phyloP scores from a whole-genome alignment of 2,329 filamentous ascomycete species.

The Diaporthe sp. region DNA sequence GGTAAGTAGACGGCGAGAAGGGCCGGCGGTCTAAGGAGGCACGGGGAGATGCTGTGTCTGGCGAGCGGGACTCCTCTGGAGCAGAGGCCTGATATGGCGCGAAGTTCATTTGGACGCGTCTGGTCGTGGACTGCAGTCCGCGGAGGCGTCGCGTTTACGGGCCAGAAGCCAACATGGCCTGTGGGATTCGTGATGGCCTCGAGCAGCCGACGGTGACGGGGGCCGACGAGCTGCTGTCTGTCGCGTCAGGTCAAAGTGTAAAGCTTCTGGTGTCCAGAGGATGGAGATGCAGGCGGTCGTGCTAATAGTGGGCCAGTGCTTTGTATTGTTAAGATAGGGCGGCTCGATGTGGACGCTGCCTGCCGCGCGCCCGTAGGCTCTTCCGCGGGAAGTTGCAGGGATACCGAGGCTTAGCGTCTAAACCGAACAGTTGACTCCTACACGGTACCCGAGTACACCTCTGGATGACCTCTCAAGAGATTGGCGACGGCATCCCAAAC shows the following conservation, averaged over 20 bases:
- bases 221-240: conserved; percentile 20
- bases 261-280: background rate
- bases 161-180: conserved; percentile 29
- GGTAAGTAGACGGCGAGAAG: conserved; percentile 63
- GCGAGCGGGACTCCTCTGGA: conserved; percentile 87
- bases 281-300: background rate
- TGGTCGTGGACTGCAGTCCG: conserved; percentile 43
- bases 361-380: background rate
- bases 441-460: background rate
- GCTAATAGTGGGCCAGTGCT: background rate
- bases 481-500: no score
- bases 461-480: background rate
- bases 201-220: conserved; percentile 34
- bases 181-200: conserved; percentile 15
- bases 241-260: background rate
- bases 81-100: conserved; percentile 96
- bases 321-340: background rate
- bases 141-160: conserved; percentile 22
- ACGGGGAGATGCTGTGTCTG: conserved; percentile 66
- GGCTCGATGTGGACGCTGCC: background rate
- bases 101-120: conserved; percentile 79
- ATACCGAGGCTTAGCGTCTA: background rate
- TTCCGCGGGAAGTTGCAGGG: background rate
- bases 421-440: background rate
- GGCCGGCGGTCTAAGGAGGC: conserved; percentile 71